Evolutionary conservation across 2,329 filamentous ascomycete species (phyloP).

Genomic region (Sphaerulina populicola): DNA sequence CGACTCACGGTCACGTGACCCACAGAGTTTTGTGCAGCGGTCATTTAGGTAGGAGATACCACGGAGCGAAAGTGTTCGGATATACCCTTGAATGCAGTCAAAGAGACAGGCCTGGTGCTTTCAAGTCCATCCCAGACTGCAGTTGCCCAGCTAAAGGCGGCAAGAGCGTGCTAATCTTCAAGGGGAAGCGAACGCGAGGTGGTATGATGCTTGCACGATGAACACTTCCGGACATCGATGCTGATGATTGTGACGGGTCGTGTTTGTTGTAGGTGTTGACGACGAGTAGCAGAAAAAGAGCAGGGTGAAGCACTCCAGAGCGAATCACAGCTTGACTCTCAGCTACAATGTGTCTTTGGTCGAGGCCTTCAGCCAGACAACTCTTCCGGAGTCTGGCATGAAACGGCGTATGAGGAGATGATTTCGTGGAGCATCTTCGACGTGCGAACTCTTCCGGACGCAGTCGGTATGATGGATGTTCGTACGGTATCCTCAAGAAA

Average conservation of each 20-base stretch:
- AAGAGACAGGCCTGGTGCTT: background rate
- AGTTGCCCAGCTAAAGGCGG: background rate
- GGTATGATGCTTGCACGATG: background rate
- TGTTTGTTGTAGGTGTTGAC: background rate
- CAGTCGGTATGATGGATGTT: background rate
- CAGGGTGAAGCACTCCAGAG: background rate
- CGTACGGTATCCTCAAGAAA: background rate
- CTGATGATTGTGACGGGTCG: background rate
- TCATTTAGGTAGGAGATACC: no score
- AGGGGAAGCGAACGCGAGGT: background rate
- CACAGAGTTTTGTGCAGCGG: no score
- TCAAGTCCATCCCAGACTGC: background rate
- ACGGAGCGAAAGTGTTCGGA: no score
- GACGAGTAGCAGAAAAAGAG: background rate
- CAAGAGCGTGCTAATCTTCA: background rate
- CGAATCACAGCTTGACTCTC: background rate
- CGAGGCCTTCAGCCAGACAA: background rate
- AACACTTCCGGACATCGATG: constrained; percentile 15
- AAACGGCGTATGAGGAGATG: background rate
- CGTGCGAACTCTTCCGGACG: constrained; percentile 16
- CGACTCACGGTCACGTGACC: background rate
- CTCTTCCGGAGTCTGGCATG: background rate
- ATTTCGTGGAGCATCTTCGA: background rate
- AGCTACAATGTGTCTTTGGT: background rate
- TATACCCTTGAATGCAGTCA: no score